Base-by-base conservation (phyloP, 768 basidiomycete species). In the Mycena crocata region DNA sequence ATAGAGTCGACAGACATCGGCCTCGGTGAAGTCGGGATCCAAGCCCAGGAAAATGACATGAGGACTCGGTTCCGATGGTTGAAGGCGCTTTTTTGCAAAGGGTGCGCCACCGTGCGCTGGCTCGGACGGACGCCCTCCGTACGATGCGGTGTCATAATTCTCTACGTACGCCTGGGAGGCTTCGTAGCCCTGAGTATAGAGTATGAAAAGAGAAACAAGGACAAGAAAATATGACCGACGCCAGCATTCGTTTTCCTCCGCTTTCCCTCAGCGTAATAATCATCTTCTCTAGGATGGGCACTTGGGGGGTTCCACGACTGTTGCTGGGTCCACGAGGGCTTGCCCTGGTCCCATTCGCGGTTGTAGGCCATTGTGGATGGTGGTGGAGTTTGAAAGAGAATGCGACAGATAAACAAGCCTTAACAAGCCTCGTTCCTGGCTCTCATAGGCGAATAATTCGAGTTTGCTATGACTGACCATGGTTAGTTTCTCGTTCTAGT, bases 41-140 rank as follows among this genome's bases (percentile, higher is more conserved):
- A 98, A 80, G 61, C 96, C 96, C 67, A 98, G 89, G 79, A 98
- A 97, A 75, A 98, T 97, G 76, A 98, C 93, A 81, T 98, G 95
- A 48, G 91, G 89, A 76, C 93, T 94, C 50, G 93, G 91, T 77
- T 94, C 93, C 58, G 93, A 95, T 32, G 93, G 91, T 63, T 87
- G 83, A 44, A 93, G 84, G 57, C 93, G 91, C 78, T 94, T 93
- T 84, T 93, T 93, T 75, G 75, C 75, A 73, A 86, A 85, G 59
- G 78, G 76, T n/a, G n/a, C n/a, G 49, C 76, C 79, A 55, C 74
- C 76, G 37, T 85, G 82, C 30, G 82, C 75, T 60, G 30, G 70
- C 64, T 59, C 64, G 37, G 57, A 72, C 64, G 35, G 76, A 73
- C 37, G 73, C 71, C 32, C 82, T n/a, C 32, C 76, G 37, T 73